Evolutionary conservation across 2,329 filamentous ascomycete species (phyloP).

Genomic region (Teratosphaeria destructans): DNA sequence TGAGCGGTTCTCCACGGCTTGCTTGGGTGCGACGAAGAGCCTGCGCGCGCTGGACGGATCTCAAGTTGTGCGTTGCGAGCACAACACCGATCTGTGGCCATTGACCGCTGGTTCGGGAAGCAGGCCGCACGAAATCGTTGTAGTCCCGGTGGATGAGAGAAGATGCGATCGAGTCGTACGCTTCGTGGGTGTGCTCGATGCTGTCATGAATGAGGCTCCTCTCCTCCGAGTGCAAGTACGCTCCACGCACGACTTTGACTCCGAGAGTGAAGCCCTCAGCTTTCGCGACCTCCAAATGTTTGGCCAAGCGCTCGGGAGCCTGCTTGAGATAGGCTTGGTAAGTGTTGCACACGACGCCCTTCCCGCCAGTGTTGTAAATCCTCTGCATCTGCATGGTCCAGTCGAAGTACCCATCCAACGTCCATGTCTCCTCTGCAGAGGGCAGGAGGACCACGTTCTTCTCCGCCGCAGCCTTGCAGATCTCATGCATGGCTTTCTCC

Average conservation of each 20-base stretch:
- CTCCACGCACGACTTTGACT: slow-evolving; percentile 48
- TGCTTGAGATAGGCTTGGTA: slow-evolving; percentile 49
- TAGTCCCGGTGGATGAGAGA: slow-evolving; percentile 57
- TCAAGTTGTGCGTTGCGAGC: slow-evolving; percentile 73
- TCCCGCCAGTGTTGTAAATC: slow-evolving; percentile 39
- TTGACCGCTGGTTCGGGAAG: neutral
- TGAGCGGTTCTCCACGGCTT: slow-evolving; percentile 29
- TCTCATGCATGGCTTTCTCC: slow-evolving; percentile 57
- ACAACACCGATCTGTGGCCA: slow-evolving; percentile 48
- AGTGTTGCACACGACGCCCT: slow-evolving; percentile 61
- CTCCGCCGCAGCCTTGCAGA: slow-evolving; percentile 61
- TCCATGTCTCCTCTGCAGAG: slow-evolving; percentile 71
- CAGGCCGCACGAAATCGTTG: slow-evolving; percentile 42
- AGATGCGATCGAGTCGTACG: slow-evolving; percentile 62
- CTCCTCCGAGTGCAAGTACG: slow-evolving; percentile 44
- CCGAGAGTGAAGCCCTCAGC: slow-evolving; percentile 43
- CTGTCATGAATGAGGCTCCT: slow-evolving; percentile 42
- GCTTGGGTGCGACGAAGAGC: slow-evolving; percentile 38
- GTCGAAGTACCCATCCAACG: slow-evolving; percentile 69
- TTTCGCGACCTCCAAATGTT: slow-evolving; percentile 37
- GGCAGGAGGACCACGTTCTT: slow-evolving; percentile 67
- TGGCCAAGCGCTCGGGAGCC: slow-evolving; percentile 32
- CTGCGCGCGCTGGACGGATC: slow-evolving; percentile 51
- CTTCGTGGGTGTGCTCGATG: slow-evolving; percentile 44
- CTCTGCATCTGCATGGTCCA: slow-evolving; percentile 71